Evolutionary conservation across 495 filamentous ascomycete genomes (phyloP), one percentile per base, ranked within the genome.

Genomic region (Tuber umbilicatum): DNA sequence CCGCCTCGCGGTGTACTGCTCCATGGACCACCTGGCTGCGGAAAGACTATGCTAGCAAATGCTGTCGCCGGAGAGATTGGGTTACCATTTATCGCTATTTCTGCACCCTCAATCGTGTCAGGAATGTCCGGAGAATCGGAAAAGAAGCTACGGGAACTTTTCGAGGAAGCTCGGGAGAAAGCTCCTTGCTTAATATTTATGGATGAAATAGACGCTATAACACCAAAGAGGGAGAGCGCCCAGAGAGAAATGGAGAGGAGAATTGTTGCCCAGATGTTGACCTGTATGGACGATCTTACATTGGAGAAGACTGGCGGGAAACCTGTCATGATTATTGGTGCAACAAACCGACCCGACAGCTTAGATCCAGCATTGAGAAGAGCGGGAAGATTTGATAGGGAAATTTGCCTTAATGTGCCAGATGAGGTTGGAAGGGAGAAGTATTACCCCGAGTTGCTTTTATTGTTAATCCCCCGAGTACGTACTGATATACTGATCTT

Each of bases 91-190:
- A 91, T 98, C 71, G 89, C 93, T 3, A 90, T 98, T 21, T 93
- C 93, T 3, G 95, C 93, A 0, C 94, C 95, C 17, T 94, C 93
- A 0, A 87, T 97, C 27, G 90, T 98, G 0, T 93, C 92, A 27
- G 94, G 95, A 2, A 97, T 97, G 91, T 97, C 94, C 23, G 94
- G 94, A 77, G 94, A 97, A 80, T 97, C 93, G 0, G 95, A 99
- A 84, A 96, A 97, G 85, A 94, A 93, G 73, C 89, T 99, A 70
- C 87, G 94, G 42, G 94, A 97, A 73, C 87, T 94, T 73, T 97
- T 97, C 78, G 90, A 97, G 35, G 92, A 97, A 81, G 95, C 95
- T 0, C 92, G 91, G 82, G 88, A 89, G 72, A 87, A 94, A 73
- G 95, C 95, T 3, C 95, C 95, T 2, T 97, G 94, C 81, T 85